Evolutionary conservation across 305 asterid species (phyloP).

Genomic region (Vinca major): DNA sequence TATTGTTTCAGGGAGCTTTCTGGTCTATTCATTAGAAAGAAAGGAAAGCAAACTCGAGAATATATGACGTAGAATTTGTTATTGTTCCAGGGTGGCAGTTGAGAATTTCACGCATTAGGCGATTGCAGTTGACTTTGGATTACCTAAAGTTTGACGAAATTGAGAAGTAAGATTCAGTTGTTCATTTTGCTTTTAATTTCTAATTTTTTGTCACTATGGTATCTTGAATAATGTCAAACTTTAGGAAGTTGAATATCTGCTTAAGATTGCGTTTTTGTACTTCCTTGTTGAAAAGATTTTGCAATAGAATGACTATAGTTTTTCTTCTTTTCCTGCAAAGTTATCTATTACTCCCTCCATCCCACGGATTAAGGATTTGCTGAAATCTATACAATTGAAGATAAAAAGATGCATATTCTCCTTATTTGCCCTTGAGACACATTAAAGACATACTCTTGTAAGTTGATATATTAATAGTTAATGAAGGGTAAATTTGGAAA

Average conservation of each 20-base stretch:
- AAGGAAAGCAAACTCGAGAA: background rate
- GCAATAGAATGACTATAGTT: background rate
- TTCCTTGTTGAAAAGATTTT: conserved; percentile 1
- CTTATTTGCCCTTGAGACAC: no score
- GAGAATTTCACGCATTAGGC: conserved; percentile 65
- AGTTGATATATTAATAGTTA: no score
- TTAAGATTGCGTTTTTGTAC: background rate
- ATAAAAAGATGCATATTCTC: no score
- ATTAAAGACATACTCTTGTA: no score
- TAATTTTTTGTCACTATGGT: background rate
- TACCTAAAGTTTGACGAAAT: conserved; percentile 80
- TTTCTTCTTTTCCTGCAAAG: background rate
- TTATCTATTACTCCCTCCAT: background rate
- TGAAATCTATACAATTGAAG: no score
- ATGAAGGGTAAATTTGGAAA: no score
- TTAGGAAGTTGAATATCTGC: background rate
- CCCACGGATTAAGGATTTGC: no score
- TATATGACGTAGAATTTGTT: background rate
- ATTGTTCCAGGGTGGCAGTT: conserved; percentile 67
- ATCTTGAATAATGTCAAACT: conserved; percentile 14
- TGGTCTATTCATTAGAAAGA: conserved; percentile 1
- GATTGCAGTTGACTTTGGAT: conserved; percentile 79
- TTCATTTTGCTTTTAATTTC: conserved; percentile 12
- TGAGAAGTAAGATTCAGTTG: conserved; percentile 53
- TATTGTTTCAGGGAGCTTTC: background rate